Conservation (phyloP, 2,329 filamentous ascomycete species). For the Monilinia vaccinii-corymbosi region DNA sequence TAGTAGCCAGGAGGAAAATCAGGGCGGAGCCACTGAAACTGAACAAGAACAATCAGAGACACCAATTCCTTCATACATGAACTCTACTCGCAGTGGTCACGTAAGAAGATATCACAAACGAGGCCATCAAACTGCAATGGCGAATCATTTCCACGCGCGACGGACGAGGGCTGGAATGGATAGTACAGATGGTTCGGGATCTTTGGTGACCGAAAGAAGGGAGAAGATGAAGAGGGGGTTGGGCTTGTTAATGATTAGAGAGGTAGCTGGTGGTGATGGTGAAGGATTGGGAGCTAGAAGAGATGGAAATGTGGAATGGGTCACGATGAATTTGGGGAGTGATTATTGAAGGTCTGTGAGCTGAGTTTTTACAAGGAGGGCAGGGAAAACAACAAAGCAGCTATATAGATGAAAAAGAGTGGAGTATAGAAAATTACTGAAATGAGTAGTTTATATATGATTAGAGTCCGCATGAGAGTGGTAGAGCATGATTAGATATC, state of each 20-base stretch:
- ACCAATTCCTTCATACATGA: not conserved
- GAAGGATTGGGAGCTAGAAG: not conserved
- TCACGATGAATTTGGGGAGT: constrained; percentile 2
- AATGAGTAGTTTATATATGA: not conserved
- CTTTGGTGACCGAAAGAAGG: not conserved
- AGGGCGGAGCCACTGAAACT: too few relatives aligned
- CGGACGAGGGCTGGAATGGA: not conserved
- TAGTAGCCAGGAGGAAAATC: not conserved
- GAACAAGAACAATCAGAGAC: not conserved
- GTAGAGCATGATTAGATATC: not conserved
- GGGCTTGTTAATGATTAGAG: constrained; percentile 3
- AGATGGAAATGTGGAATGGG: not conserved
- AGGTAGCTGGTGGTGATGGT: too few relatives aligned
- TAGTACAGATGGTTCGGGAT: not conserved
- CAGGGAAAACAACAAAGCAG: not conserved
- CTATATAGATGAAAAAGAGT: not conserved
- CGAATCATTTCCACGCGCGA: constrained; percentile 3
- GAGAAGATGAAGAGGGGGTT: not conserved
- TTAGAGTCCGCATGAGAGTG: not conserved
- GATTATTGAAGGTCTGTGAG: not conserved
- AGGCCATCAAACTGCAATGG: not conserved
- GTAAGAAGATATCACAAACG: not conserved
- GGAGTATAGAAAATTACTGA: not conserved
- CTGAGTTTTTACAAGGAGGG: not conserved
- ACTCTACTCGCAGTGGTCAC: not conserved